A percentile compares a stretch with the other conserved stretches of the same genome.
Evolutionary conservation across 2,329 filamentous ascomycete genomes (phyloP).

Genomic region (Eurotiales sp.): DNA sequence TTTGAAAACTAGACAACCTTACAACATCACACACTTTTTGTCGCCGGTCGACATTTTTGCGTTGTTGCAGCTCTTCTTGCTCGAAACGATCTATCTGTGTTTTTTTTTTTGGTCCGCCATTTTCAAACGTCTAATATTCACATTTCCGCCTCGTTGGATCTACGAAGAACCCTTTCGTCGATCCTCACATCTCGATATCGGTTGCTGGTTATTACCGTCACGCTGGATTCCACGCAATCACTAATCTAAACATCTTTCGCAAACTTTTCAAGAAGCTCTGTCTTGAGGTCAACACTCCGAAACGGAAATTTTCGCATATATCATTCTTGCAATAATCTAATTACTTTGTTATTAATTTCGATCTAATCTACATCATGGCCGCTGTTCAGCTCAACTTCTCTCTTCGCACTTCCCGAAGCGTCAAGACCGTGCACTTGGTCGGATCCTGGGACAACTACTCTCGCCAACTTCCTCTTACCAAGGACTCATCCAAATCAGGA

Average conservation of each 20-base stretch:
- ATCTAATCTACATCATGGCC: slow-evolving; percentile 63
- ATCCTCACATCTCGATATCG: slow-evolving; percentile 3
- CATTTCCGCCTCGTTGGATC: not conserved
- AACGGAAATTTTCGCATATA: slow-evolving; percentile 10
- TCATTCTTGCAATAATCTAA: slow-evolving; percentile 12
- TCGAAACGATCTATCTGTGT: slow-evolving; percentile 3
- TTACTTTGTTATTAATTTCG: slow-evolving; percentile 23
- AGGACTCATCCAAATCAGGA: slow-evolving; percentile 80
- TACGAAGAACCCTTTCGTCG: not conserved
- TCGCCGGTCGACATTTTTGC: slow-evolving; percentile 18
- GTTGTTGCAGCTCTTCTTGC: slow-evolving; percentile 17
- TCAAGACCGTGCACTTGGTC: slow-evolving; percentile 96
- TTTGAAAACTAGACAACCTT: slow-evolving; percentile 9
- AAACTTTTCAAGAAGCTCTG: slow-evolving; percentile 19
- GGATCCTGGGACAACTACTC: slow-evolving; percentile 98
- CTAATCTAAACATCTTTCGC: slow-evolving; percentile 22
- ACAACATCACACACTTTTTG: slow-evolving; percentile 10
- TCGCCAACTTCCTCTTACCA: slow-evolving; percentile 89
- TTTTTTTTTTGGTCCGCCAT: slow-evolving; percentile 1
- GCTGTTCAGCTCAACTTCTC: slow-evolving; percentile 91
- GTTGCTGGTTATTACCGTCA: slow-evolving; percentile 1
- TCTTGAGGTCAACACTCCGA: slow-evolving; percentile 5
- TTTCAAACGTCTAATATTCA: no score
- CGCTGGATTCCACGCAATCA: slow-evolving; percentile 2
- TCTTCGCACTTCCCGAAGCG: slow-evolving; percentile 90